phyloP scores from a whole-genome alignment of 495 filamentous ascomycete genomes.

The Tirmania nivea region DNA sequence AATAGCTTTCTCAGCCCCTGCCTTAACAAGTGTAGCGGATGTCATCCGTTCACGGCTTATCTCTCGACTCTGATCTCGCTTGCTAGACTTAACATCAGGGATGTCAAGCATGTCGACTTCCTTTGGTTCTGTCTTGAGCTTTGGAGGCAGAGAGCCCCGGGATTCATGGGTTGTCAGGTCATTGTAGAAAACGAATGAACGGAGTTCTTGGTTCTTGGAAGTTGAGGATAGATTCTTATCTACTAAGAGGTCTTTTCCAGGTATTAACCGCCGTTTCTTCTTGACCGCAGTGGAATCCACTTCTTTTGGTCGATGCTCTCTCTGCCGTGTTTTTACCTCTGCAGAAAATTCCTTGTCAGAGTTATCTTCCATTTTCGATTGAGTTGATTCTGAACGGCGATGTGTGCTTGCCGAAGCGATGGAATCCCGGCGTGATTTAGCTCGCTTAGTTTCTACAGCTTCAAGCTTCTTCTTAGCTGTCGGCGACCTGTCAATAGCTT shows the following conservation, averaged over 20 bases:
- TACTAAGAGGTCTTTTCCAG: background rate
- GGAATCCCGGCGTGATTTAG: background rate
- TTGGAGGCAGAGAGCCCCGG: background rate
- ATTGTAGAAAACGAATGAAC: too few relatives aligned
- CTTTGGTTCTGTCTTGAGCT: background rate
- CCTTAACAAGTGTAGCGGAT: too few relatives aligned
- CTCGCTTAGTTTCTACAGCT: background rate
- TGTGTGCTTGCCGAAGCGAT: background rate
- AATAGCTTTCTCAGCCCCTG: background rate
- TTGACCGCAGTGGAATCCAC: too few relatives aligned
- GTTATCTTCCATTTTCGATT: background rate
- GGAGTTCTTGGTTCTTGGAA: too few relatives aligned
- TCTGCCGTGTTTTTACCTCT: background rate
- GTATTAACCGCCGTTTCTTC: background rate
- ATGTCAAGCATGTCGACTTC: background rate
- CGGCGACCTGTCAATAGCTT: background rate
- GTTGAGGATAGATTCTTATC: background rate
- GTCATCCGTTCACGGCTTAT: too few relatives aligned
- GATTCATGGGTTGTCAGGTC: background rate
- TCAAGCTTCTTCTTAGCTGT: background rate
- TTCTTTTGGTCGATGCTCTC: background rate
- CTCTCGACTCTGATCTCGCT: background rate
- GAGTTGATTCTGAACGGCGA: background rate
- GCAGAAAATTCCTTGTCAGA: background rate
- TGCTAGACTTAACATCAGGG: background rate